Percentiles rank a stretch among this genome's conserved stretches.
These are phyloP conservation scores for Xylaria digitata DNA, from an alignment of 2,329 filamentous ascomycete species.

Conservation along the genomic window DNA sequence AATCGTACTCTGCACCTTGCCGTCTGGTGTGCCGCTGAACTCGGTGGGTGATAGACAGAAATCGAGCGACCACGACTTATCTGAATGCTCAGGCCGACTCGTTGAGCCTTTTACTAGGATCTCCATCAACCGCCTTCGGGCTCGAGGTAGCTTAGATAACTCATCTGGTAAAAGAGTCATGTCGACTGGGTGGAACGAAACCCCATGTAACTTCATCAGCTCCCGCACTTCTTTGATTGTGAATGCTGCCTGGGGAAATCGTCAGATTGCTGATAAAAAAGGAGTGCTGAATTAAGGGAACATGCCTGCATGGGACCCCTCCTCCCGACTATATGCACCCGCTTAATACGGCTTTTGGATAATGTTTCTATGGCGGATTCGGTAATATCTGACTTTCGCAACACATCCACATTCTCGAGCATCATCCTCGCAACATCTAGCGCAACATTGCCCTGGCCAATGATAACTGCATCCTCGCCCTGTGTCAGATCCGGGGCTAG, in stretches of 20 bases:
- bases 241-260: conserved; percentile 77
- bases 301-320: conserved; percentile 86
- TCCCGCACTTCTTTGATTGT: conserved; percentile 96
- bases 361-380: conserved; percentile 82
- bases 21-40: conserved; percentile 66
- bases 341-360: conserved; percentile 76
- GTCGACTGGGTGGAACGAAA: conserved; percentile 78
- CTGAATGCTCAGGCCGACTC: conserved; percentile 58
- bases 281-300: neutral
- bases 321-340: conserved; percentile 88
- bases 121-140: conserved; percentile 81
- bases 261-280: conserved; percentile 15
- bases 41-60: conserved; percentile 83
- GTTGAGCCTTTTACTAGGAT: conserved; percentile 80
- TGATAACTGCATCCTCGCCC: conserved; percentile 85
- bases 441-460: conserved; percentile 97
- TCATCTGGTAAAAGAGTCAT: conserved; percentile 73
- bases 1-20: conserved; percentile 70
- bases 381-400: conserved; percentile 88
- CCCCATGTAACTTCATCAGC: conserved; percentile 78
- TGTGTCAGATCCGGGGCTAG: conserved; percentile 78
- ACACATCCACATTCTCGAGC: conserved; percentile 76
- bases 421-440: conserved; percentile 92
- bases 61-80: conserved; percentile 84
- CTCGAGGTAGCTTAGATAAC: conserved; percentile 76